phyloP scores from a whole-genome alignment of 495 filamentous ascomycete species.

The Daldinia concentrica region DNA sequence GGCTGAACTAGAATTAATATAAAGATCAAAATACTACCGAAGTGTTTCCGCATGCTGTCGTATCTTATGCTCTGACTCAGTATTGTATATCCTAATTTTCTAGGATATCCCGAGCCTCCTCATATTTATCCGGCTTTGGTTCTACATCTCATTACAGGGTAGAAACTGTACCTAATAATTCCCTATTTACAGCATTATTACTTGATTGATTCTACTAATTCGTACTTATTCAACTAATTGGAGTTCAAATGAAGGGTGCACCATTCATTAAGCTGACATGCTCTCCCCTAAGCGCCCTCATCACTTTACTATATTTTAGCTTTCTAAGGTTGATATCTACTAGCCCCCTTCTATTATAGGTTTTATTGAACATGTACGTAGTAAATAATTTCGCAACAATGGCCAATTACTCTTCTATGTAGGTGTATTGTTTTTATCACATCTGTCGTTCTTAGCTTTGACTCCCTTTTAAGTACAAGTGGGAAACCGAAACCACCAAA shows the following conservation, averaged over 20 bases:
- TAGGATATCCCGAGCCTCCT: too few species aligned
- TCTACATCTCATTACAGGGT: too few species aligned
- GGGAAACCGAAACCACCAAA: background rate
- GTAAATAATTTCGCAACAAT: background rate
- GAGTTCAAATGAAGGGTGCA: too few species aligned
- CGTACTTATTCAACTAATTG: too few species aligned
- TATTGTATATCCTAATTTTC: too few species aligned
- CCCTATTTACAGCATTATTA: too few species aligned
- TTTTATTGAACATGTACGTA: background rate
- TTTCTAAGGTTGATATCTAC: too few species aligned
- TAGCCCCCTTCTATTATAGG: background rate
- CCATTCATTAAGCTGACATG: too few species aligned
- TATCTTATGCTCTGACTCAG: background rate
- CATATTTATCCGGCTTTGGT: too few species aligned
- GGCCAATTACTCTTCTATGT: background rate
- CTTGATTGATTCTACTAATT: too few species aligned
- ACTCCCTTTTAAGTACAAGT: background rate
- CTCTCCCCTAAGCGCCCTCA: too few species aligned
- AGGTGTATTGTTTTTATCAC: background rate
- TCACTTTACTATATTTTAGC: background rate
- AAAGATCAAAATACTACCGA: background rate
- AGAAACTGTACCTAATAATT: too few species aligned
- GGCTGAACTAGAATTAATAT: conserved; percentile 7
- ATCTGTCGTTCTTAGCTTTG: background rate
- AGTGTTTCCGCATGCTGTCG: background rate